Evolutionary conservation across 768 basidiomycete genomes (phyloP), one percentile per base, ranked within the genome.

Genomic region (Mycena galericulata): DNA sequence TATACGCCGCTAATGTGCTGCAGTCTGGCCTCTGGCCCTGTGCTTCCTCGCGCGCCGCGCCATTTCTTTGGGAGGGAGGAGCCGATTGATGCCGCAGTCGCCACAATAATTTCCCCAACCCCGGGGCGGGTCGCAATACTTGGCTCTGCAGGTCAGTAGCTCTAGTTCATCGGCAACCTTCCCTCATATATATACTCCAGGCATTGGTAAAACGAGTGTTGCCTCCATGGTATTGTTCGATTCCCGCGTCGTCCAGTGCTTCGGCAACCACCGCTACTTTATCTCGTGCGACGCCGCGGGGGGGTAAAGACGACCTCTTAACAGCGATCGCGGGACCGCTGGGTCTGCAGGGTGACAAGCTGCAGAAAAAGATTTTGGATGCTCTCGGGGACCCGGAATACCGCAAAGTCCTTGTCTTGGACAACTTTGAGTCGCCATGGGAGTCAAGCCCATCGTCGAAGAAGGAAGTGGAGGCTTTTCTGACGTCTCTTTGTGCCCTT

Each of bases 391-490:
- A 66, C 18, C 29, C 58, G 0, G 55, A 68, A 32, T 38, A 72
- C 29, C 67, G 63, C 20, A 50, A 53, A 12, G 22, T 71, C 34
- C 45, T 75, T 24, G 68, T 73, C 6, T 27, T 75, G 20, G 74
- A 75, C 55, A 75, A 75, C 49, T 74, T 75, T 26, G 74, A 75
- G 49, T 65, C 68, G 5, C 65, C 74, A 3, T 75, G 74, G 74
- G 74, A 75, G 64, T 40, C 64, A 14, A 45, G 15, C 26, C 53
- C 41, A 18, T 22, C 56, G 26, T 60, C 68, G 17, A 68, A 62
- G 63, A 59, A 65, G 56, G 71, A 73, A 32, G 73, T 73, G 10
- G 74, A 75, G 40, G 57, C 40, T n/a, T 56, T 75, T 14, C 45
- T 75, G 17, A 43, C 62, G 10, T 26, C 65, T 10, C 53, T 75